Conservation (phyloP, 2,329 filamentous ascomycete species). For the Mollisiaceae sp. region DNA sequence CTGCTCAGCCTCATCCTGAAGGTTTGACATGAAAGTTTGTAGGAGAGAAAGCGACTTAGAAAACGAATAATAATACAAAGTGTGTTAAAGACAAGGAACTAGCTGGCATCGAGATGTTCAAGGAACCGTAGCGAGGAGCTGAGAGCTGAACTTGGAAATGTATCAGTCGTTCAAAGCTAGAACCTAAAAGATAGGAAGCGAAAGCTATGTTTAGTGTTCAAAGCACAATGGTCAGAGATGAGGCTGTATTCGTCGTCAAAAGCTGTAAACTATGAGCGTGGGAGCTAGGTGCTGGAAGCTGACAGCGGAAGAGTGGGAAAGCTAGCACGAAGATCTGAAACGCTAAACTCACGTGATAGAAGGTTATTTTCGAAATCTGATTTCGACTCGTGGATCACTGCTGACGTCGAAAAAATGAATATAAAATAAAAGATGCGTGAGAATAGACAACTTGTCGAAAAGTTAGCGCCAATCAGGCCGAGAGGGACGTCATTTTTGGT, state of each 20-base stretch:
- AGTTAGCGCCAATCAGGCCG: not conserved
- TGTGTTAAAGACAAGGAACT: not conserved
- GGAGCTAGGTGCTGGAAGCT: not conserved
- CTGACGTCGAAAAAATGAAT: not conserved
- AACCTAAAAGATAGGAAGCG: not conserved
- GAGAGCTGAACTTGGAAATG: not conserved
- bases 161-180: not conserved
- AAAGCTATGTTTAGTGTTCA: not conserved
- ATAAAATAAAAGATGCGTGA: too few species aligned
- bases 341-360: not conserved
- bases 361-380: too few species aligned
- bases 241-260: not conserved
- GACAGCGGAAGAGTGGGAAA: not conserved
- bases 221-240: not conserved
- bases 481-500: too few species aligned
- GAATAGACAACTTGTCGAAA: too few species aligned
- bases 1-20: constrained; percentile 10
- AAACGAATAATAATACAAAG: not conserved
- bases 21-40: not conserved
- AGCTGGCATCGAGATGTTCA: not conserved
- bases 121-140: not conserved
- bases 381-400: not conserved
- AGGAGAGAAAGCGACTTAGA: not conserved
- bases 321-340: not conserved
- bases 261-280: not conserved